A percentile compares a stretch with the other conserved stretches of the same genome.
phyloP scores from a whole-genome alignment of 352 stramenopile genomes.

The Phytophthora lateralis region DNA sequence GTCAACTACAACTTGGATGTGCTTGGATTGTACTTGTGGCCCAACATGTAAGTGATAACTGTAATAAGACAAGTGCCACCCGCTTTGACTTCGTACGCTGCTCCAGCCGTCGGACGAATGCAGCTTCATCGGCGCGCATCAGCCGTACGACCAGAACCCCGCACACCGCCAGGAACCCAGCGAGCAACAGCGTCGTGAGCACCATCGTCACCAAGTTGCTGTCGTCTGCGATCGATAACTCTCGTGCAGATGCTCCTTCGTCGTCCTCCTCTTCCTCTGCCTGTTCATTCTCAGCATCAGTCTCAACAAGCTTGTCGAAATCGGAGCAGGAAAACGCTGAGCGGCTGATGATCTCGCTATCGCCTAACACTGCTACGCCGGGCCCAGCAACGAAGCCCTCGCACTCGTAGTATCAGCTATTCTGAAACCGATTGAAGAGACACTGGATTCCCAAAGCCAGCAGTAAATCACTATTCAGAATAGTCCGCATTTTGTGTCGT shows the following conservation, averaged over 20 bases:
- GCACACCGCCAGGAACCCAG: constrained; percentile 4
- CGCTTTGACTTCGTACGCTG: constrained; percentile 3
- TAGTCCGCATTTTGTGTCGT: background rate
- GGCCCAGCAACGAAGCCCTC: constrained; percentile 2
- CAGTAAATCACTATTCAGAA: too few relatives aligned
- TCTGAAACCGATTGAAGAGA: too few relatives aligned
- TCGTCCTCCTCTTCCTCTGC: background rate
- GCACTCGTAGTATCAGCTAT: constrained; percentile 1
- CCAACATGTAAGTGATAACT: background rate
- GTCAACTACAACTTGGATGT: constrained; percentile 37
- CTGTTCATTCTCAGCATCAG: background rate
- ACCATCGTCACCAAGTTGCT: constrained; percentile 2
- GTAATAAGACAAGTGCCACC: background rate
- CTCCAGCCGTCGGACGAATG: constrained; percentile 8
- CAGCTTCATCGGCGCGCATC: constrained; percentile 11
- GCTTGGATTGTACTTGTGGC: constrained; percentile 42
- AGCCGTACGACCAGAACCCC: constrained; percentile 9
- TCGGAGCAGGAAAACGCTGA: constrained; percentile 10
- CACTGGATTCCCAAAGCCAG: too few relatives aligned
- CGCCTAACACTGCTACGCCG: background rate
- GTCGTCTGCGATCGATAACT: background rate
- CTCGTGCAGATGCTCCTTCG: background rate
- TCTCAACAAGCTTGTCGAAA: background rate
- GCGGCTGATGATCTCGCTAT: background rate
- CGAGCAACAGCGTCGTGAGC: constrained; percentile 8